Percentiles rank a stretch among this genome's conserved stretches.
phyloP scores from a whole-genome alignment of 129 eudicot genomes.

The Tagetes patula region DNA sequence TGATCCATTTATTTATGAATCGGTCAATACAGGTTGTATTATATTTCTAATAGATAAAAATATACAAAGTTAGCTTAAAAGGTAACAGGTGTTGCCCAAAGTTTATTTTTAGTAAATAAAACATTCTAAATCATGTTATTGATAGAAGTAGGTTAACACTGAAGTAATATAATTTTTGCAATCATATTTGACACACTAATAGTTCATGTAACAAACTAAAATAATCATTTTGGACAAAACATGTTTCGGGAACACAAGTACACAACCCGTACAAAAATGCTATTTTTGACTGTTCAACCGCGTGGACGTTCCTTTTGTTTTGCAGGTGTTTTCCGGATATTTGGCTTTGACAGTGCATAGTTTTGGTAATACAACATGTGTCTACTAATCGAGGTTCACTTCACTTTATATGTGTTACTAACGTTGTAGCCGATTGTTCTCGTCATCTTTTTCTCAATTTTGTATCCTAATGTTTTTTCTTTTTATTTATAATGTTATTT shows the following conservation, averaged over 20 bases:
- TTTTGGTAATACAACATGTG: not conserved
- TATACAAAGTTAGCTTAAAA: not conserved
- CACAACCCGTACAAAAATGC: not conserved
- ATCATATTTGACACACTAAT: not conserved
- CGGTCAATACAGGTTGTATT: not conserved
- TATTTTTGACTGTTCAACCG: not conserved
- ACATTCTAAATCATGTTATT: not conserved
- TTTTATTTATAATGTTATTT: not conserved
- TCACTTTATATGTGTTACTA: not conserved
- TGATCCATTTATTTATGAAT: not conserved
- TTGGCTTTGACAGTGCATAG: slow-evolving; percentile 13
- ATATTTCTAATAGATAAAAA: not conserved
- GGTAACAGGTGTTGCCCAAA: not conserved
- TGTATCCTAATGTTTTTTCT: not conserved
- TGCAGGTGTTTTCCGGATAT: slow-evolving; percentile 20
- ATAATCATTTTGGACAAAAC: not conserved
- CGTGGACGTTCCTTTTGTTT: not conserved
- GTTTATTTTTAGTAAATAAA: not conserved
- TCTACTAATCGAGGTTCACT: not conserved
- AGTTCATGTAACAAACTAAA: not conserved
- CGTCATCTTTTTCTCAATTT: not conserved
- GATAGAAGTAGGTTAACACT: not conserved
- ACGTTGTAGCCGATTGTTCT: not conserved
- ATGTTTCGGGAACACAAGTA: not conserved
- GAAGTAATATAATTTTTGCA: not conserved